These are phyloP conservation scores for Cryptococcus sp. DNA, from an alignment of 1,284 basidiomycete species.

Conservation along the genomic window DNA sequence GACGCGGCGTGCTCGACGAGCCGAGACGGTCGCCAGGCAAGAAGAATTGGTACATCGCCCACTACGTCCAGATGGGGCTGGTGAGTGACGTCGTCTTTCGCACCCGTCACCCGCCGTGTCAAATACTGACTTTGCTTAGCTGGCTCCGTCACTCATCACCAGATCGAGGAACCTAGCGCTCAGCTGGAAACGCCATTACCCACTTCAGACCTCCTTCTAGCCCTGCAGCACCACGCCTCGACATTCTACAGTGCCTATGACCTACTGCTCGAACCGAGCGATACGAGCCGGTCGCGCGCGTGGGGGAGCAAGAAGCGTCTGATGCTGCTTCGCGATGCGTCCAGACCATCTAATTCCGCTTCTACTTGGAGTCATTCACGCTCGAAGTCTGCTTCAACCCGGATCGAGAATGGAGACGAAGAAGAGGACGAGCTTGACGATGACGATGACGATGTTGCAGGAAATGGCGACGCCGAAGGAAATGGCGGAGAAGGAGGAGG, in stretches of 20 bases:
- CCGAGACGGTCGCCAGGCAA: background rate
- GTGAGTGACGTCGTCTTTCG: too few relatives aligned
- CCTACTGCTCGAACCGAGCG: constrained; percentile 12
- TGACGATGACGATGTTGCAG: constrained; percentile 6
- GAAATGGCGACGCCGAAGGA: too few relatives aligned
- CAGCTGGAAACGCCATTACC: constrained; percentile 3
- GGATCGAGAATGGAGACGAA: background rate
- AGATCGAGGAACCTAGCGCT: too few relatives aligned
- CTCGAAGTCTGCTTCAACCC: background rate
- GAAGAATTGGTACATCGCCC: constrained; percentile 6
- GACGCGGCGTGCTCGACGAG: constrained; percentile 12
- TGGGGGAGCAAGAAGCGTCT: constrained; percentile 23
- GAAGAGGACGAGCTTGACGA: constrained; percentile 7
- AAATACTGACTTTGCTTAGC: too few relatives aligned
- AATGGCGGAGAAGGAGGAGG: background rate
- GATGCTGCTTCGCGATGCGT: constrained; percentile 12
- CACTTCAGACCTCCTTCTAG: constrained; percentile 23
- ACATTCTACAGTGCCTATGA: constrained; percentile 20
- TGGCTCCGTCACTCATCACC: too few relatives aligned
- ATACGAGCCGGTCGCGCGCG: constrained; percentile 7
- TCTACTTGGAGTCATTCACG: constrained; percentile 1
- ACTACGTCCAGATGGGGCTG: too few relatives aligned
- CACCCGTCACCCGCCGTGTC: too few relatives aligned
- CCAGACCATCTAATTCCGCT: too few relatives aligned
- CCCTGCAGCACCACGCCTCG: constrained; percentile 28